A percentile compares a stretch with the other conserved stretches of the same genome.
These are phyloP conservation scores for Trichoderma sp. DNA, from an alignment of 2,329 filamentous ascomycete species.

Conservation along the genomic window DNA sequence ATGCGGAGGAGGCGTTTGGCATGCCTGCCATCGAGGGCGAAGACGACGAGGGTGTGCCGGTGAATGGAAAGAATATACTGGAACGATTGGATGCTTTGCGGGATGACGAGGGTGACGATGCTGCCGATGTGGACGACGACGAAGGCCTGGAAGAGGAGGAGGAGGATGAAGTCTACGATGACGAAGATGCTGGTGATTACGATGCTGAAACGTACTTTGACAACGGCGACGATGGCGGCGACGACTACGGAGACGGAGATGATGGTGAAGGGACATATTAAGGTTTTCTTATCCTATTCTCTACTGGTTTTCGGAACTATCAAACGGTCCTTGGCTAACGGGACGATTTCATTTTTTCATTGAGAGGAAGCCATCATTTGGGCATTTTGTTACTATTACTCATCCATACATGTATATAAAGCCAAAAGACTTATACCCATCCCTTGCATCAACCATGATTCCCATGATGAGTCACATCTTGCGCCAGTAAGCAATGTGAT, in stretches of 20 bases:
- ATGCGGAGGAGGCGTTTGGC: slow-evolving; percentile 53
- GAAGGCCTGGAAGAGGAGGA: slow-evolving; percentile 49
- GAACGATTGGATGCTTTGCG: slow-evolving; percentile 49
- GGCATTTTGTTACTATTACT: not conserved
- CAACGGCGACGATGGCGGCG: slow-evolving; percentile 56
- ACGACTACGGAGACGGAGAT: slow-evolving; percentile 54
- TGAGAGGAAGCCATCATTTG: not conserved
- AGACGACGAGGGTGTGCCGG: slow-evolving; percentile 35
- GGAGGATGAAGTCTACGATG: slow-evolving; percentile 55
- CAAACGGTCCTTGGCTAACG: not conserved
- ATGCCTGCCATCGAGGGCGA: slow-evolving; percentile 34
- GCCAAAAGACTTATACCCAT: slow-evolving; percentile 12
- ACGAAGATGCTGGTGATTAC: slow-evolving; percentile 62
- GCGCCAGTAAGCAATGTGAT: not conserved
- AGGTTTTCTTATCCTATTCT: not conserved
- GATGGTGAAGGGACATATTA: slow-evolving; percentile 49
- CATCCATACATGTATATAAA: slow-evolving; percentile 1
- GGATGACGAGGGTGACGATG: slow-evolving; percentile 54
- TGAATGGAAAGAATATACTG: slow-evolving; percentile 42
- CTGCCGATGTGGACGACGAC: slow-evolving; percentile 52
- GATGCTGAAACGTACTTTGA: slow-evolving; percentile 64
- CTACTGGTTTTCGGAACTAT: not conserved
- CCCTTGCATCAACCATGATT: not conserved
- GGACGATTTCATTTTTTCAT: not conserved
- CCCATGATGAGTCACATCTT: not conserved